Base-by-base conservation (phyloP, 768 basidiomycete genomes). In the Tulasnella sp. region DNA sequence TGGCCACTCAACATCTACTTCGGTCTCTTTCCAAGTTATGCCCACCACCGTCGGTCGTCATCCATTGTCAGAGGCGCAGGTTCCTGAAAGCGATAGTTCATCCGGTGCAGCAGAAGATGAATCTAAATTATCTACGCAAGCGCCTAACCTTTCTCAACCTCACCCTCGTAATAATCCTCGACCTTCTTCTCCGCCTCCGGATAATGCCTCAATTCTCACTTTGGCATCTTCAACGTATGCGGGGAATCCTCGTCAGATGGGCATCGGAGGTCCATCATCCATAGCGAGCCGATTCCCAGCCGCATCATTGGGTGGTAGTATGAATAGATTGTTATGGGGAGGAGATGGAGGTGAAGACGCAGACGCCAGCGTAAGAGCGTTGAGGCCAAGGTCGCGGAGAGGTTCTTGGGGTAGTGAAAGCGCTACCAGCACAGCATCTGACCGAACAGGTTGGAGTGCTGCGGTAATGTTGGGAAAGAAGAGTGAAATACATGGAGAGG, bases 91-190 rank as follows among this genome's bases (percentile, higher is more conserved):
- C 12, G 44, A 50, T 28, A 20, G 27, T 12, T 16, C 35, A 10
- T n/a, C 31, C 15, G 10, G 34, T 9, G 42, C 35, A 28, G n/a
- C 13, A 12, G 19, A 22, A 16, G 53, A 52, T 31, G 24, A 55
- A 19, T 24, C 15, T 7, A 31, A 12, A 27, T 33, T n/a, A 19
- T 39, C 39, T 15, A 71, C 83, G 15, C 87, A 91, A 61, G 87
- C 88, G 7, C 93, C 92, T 0, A 73, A 83, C 31, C 89, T 93
- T 63, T 89, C 90, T 0, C 69, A 76, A n/a, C 89, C 88, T 48
- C 90, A 96, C 66, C 92, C 93, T 8, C 78, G 90, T 40, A 88
- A 95, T 65, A 99, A 99, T 61, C 93, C 93, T 1, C 79, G 86
- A 20, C 93, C 95, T 20, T 83, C 83, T 13, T 87, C 87, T 5